Percentiles rank a stretch among this genome's conserved stretches.
Conservation (phyloP, 345 rosid genomes). For the Nasturtium officinale region DNA sequence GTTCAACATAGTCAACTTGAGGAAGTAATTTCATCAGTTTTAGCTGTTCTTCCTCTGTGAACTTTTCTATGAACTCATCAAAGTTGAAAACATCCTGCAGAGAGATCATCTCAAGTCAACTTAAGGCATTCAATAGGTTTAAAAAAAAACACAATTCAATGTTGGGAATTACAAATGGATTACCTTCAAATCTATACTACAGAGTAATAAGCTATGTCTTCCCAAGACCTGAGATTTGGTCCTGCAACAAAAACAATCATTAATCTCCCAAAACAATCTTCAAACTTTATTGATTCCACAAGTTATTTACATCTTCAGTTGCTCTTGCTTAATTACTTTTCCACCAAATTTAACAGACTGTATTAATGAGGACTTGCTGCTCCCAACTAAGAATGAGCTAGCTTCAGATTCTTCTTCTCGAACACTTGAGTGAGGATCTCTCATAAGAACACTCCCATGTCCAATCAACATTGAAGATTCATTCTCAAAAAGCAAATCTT, state of each 20-base stretch:
- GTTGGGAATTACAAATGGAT: slow-evolving; percentile 26
- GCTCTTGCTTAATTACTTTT: slow-evolving; percentile 49
- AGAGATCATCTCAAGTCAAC: neutral
- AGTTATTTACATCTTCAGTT: slow-evolving; percentile 59
- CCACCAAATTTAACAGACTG: slow-evolving; percentile 40
- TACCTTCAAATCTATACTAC: slow-evolving; percentile 80
- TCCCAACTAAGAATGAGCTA: slow-evolving; percentile 88
- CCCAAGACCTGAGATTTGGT: slow-evolving; percentile 63
- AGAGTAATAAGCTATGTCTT: slow-evolving; percentile 62
- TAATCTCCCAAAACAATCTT: slow-evolving; percentile 10
- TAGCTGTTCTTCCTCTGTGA: slow-evolving; percentile 78
- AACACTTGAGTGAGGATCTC: slow-evolving; percentile 74
- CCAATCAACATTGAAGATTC: slow-evolving; percentile 92
- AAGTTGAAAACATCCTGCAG: slow-evolving; percentile 76
- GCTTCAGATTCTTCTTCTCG: slow-evolving; percentile 98
- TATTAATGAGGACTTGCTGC: slow-evolving; percentile 44
- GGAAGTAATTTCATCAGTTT: slow-evolving; percentile 73
- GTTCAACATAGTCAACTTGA: slow-evolving; percentile 56
- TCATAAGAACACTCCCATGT: slow-evolving; percentile 90
- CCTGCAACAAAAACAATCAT: slow-evolving; percentile 54
- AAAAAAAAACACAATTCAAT: neutral
- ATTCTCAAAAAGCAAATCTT: slow-evolving; percentile 87
- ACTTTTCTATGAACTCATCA: slow-evolving; percentile 64
- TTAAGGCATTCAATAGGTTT: neutral
- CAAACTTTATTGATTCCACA: neutral